Conservation (phyloP, 1,284 basidiomycete genomes). For the Volvariella volvacea region DNA sequence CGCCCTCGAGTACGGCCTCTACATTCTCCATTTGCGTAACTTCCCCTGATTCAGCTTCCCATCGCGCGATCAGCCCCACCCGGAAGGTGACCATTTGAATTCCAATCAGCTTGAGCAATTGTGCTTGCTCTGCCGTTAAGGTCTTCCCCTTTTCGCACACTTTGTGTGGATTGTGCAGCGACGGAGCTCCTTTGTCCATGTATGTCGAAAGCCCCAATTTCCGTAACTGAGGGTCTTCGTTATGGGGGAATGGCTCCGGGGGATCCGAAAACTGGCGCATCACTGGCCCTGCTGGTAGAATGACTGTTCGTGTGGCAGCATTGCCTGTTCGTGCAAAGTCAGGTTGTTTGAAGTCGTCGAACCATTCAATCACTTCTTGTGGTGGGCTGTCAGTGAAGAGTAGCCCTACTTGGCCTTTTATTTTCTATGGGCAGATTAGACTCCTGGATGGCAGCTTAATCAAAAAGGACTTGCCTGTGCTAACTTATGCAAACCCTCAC, state of each 20-base stretch:
- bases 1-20: conserved; percentile 30
- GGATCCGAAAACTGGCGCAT: conserved; percentile 69
- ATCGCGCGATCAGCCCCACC: conserved; percentile 66
- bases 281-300: conserved; percentile 70
- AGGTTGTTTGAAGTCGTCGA: conserved; percentile 81
- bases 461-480: conserved; percentile 51
- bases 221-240: conserved; percentile 93
- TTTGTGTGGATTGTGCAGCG: conserved; percentile 72
- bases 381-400: conserved; percentile 89
- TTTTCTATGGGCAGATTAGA: conserved; percentile 46
- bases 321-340: conserved; percentile 94
- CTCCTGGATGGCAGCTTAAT: neutral
- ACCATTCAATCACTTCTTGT: conserved; percentile 91
- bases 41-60: conserved; percentile 68
- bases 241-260: conserved; percentile 88
- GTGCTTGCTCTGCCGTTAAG: conserved; percentile 80
- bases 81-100: conserved; percentile 81
- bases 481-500: conserved; percentile 74
- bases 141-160: conserved; percentile 82
- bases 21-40: conserved; percentile 55
- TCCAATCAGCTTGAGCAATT: conserved; percentile 83
- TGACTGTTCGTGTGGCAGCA: conserved; percentile 67
- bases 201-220: conserved; percentile 85
- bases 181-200: conserved; percentile 86
- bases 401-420: conserved; percentile 91